Evolutionary conservation across 805 yeast genomes (phyloP), one percentile per base, ranked within the genome.

Genomic region (Candida endomychidarum): DNA sequence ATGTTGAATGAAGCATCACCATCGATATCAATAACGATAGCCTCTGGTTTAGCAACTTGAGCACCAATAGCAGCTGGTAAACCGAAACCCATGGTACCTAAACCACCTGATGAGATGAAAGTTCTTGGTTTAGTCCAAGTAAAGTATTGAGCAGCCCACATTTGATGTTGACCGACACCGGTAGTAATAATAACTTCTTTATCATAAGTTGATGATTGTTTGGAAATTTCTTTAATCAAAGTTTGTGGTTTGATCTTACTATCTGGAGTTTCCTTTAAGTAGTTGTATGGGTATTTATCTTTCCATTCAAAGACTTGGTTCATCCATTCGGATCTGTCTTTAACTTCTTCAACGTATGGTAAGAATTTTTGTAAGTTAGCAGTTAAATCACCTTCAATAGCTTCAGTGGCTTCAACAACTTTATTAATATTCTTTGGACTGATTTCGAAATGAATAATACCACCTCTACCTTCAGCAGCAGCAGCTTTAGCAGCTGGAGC

Each of bases 101-200:
- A 77, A 55, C 99, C 99, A 69, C 99, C 99, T 37, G 96, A 88
- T n/a, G 98, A 89, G 63, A 91, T 85, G 72, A 93, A 83, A 37
- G 95, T 76, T 65, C 98, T 81, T 55, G 99, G 99, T 48, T 77
- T 70, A 46, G 81, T 83, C 96, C 97, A 91, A 38, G 89, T 80
- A 80, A 86, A 90, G 67, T 89, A 90, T 72, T 93, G 99, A 20
- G 98, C 98, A 26, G 98, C 95, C 99, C 99, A 91, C 99, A 91
- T 91, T 74, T 91, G 99, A 76, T 91, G 99, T 75, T 93, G 99
- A 46, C 99, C 99, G 38, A 93, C 98, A 75, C 99, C 99, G 25
- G 99, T 93, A 39, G 98, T 85, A 53, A 91, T 83, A 54, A 90
- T 79, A 43, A 87, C 89, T 53, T 86, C 90, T 57, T 79, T 86